Evolutionary conservation across 768 basidiomycete genomes (phyloP).

Genomic region (Pilatotrama ljubarskyi): DNA sequence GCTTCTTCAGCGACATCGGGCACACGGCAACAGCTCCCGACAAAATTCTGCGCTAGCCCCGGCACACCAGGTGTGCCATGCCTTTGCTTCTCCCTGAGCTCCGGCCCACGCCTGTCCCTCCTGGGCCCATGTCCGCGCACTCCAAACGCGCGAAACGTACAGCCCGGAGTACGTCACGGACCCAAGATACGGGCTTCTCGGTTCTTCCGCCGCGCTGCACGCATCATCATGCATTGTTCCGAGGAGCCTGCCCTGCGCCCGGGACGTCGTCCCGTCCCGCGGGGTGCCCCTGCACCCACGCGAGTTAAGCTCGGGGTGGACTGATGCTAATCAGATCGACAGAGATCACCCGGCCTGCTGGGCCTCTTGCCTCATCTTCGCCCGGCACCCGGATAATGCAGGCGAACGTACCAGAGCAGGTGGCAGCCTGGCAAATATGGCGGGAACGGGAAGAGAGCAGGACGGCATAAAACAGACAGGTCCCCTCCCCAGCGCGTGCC

Average conservation of each 20-base stretch:
- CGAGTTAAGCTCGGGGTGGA: conserved; percentile 25
- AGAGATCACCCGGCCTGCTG: conserved; percentile 18
- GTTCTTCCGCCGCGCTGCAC: conserved; percentile 5
- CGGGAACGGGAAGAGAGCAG: background rate
- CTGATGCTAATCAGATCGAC: conserved; percentile 28
- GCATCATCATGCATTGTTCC: background rate
- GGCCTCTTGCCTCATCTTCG: conserved; percentile 1
- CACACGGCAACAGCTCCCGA: conserved; percentile 1
- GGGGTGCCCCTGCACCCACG: conserved; percentile 17
- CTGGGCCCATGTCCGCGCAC: conserved; percentile 12
- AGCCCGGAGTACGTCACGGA: background rate
- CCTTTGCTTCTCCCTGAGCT: conserved; percentile 5
- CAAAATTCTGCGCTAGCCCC: background rate
- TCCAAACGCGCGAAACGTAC: conserved; percentile 3
- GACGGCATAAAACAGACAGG: conserved; percentile 4
- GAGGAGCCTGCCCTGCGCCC: background rate
- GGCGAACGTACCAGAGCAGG: conserved; percentile 10
- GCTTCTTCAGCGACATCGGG: background rate
- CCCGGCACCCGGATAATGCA: conserved; percentile 12
- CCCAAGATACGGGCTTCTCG: background rate
- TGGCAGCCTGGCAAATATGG: background rate
- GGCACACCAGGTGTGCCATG: background rate
- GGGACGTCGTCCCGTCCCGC: background rate
- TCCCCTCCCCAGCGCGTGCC: background rate
- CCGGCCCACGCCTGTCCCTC: background rate